phyloP scores from a whole-genome alignment of 108 stramenopile species.

The Schizochytrium sp. region DNA sequence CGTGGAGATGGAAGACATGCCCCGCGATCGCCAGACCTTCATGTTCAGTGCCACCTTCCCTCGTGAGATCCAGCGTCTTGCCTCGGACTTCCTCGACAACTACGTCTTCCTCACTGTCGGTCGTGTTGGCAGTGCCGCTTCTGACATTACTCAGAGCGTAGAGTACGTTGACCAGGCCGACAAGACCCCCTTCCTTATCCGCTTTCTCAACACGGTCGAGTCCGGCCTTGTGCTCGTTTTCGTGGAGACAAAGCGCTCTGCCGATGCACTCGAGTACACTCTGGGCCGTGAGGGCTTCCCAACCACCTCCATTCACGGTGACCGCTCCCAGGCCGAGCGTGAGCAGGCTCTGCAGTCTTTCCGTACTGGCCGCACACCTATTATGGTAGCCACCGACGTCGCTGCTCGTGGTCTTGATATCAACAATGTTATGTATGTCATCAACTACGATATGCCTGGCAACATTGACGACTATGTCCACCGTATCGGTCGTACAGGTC shows the following conservation, averaged over 20 bases:
- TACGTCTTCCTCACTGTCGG: slow-evolving; percentile 65
- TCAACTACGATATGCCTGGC: slow-evolving; percentile 97
- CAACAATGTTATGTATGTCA: slow-evolving; percentile 96
- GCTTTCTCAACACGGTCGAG: slow-evolving; percentile 71
- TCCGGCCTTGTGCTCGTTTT: slow-evolving; percentile 54
- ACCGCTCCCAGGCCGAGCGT: slow-evolving; percentile 60
- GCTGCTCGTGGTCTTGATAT: slow-evolving; percentile 96
- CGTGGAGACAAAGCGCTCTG: slow-evolving; percentile 54
- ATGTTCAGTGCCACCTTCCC: slow-evolving; percentile 99
- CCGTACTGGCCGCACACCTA: slow-evolving; percentile 77
- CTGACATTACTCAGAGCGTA: slow-evolving; percentile 70
- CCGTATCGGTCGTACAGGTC: slow-evolving; percentile 95
- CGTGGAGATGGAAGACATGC: slow-evolving; percentile 80
- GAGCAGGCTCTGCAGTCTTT: slow-evolving; percentile 60
- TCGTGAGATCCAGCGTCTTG: slow-evolving; percentile 94
- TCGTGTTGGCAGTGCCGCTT: slow-evolving; percentile 59
- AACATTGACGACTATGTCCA: slow-evolving; percentile 84
- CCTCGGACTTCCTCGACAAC: slow-evolving; percentile 92
- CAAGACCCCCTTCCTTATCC: slow-evolving; percentile 88
- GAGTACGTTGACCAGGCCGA: slow-evolving; percentile 92
- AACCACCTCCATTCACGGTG: slow-evolving; percentile 87
- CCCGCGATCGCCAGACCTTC: slow-evolving; percentile 85
- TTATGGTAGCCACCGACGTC: slow-evolving; percentile 96
- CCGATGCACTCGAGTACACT: slow-evolving; percentile 85
- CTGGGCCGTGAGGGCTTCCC: slow-evolving; percentile 87